Evolutionary conservation across 169 alveolate species (phyloP), one percentile per base, ranked within the genome.

Genomic region (Eimeria necatrix): DNA sequence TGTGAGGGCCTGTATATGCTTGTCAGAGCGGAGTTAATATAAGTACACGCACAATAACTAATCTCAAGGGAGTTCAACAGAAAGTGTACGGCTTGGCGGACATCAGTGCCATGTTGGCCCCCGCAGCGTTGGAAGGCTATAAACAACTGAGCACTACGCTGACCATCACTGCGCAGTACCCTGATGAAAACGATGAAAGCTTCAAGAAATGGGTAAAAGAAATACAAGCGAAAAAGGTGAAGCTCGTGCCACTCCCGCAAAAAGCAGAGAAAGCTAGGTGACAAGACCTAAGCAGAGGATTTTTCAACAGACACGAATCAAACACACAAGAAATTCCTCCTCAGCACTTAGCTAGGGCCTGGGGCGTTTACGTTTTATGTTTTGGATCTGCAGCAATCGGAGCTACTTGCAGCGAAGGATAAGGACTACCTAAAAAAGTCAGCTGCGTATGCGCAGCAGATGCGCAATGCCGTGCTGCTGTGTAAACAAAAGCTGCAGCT

Each of bases 1-100:
- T 71, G 64, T 76, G 87, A 14, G 87, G 24, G 8, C n/a, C 20
- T 22, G 64, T n/a, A 60, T 41, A 7, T 76, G 83, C 24, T 2
- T 22, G 16, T 73, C 51, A 76, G 87, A 76, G 87, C 22, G 87
- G 87, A 46, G 26, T 76, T 41, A 56, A 76, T n/a, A 4, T 4
- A n/a, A 20, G n/a, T 12, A 76, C 59, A 3, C 14, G 64, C 41
- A 76, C 87, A 5, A 60, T 76, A 26, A 9, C 32, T 10, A 16
- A 18, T n/a, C 18, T 41, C 14, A 26, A n/a, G 14, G 83, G 83
- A 26, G 8, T n/a, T 32, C 20, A 9, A 9, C 18, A 9, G 10
- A 76, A 16, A 49, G 87, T 76, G 59, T 76, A 41, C 41, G 87
- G 87, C 9, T 46, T 76, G 87, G n/a, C 8, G 3, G 49, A 41